Percentiles rank a stretch among this genome's conserved stretches.
Evolutionary conservation across 352 stramenopile species (phyloP).

Genomic region (Albugo candida): DNA sequence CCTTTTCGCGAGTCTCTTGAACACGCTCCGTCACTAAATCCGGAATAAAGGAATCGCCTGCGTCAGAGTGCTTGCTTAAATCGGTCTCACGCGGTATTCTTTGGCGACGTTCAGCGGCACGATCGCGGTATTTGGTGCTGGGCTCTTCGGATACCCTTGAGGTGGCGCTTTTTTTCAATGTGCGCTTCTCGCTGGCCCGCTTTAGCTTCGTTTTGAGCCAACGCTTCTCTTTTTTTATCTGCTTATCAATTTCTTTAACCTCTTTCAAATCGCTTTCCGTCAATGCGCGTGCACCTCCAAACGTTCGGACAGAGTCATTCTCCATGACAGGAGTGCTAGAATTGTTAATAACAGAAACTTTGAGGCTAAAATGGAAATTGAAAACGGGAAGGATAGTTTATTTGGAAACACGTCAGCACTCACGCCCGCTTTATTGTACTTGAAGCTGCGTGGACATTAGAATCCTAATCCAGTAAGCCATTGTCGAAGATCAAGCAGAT

Average conservation of each 20-base stretch:
- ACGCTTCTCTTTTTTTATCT: conserved; percentile 4
- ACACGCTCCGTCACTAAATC: too few species aligned
- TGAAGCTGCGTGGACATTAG: conserved; percentile 11
- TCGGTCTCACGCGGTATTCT: conserved; percentile 1
- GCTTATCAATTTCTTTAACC: conserved; percentile 40
- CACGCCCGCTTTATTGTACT: conserved; percentile 1
- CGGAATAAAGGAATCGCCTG: too few species aligned
- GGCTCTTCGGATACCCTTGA: not conserved
- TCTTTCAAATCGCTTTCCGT: conserved; percentile 24
- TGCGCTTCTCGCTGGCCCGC: too few species aligned
- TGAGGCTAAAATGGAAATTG: not conserved
- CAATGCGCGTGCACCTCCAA: conserved; percentile 36
- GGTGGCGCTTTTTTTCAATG: not conserved
- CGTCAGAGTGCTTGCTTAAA: too few species aligned
- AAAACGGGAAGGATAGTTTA: not conserved
- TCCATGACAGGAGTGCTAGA: not conserved
- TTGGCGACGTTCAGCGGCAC: conserved; percentile 35
- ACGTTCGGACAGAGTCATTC: conserved; percentile 6
- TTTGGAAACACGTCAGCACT: not conserved
- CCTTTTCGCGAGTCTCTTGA: too few species aligned
- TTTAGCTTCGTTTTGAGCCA: conserved; percentile 8
- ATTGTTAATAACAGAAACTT: not conserved
- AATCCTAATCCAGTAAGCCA: conserved; percentile 74
- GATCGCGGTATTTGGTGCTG: conserved; percentile 26
- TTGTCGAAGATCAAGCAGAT: conserved; percentile 51